Base-by-base conservation (phyloP, 805 yeast genomes). In the Hanseniaspora thailandica region DNA sequence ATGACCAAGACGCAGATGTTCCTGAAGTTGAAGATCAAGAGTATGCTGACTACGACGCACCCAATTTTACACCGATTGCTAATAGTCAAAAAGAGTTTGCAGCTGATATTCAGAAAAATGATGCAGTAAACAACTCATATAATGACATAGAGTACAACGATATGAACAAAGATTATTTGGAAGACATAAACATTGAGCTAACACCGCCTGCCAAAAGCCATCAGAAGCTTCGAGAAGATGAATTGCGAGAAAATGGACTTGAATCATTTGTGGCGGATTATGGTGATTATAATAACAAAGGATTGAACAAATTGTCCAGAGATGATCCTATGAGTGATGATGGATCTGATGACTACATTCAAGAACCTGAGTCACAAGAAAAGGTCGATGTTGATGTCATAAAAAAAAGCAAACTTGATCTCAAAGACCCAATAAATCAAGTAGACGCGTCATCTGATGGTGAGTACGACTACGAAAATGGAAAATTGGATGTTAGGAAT, bases 221-320 rank as follows among this genome's bases (percentile, higher is more conserved):
- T 52, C 78, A 75, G 58, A 78, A 71, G 57, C 82, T 75, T 60
- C 74, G 76, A 57, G 83, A 83, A 57, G 78, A 77, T 63, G 77
- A 90, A 66, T 86, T 86, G 61, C 93, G 84, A 67, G 95, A 90
- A 66, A 94, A 86, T 77, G 86, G 60, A 64, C 1, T 58, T 63
- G 39, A 63, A 63, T 52, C 66, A 66, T 31, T 66, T 68, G n/a
- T 68, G 63, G 28, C 62, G 63, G 54, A 68, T 65, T 1, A 45
- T 63, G 25, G 47, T 61, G 15, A 68, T 63, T 45, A 68, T 53
- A 30, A 57, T 57, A 43, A 57, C 56, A 13, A 30, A 22, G n/a
- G 13, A 6, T n/a, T 26, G 1, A 19, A 26, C 3, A 17, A 36
- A 6, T 17, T 26, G 8, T 56, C 54, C 19, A 57, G 54, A 15